A percentile compares a stretch with the other conserved stretches of the same genome.
Evolutionary conservation across 2,329 filamentous ascomycete genomes (phyloP).

Genomic region (Exophiala oligosperma): DNA sequence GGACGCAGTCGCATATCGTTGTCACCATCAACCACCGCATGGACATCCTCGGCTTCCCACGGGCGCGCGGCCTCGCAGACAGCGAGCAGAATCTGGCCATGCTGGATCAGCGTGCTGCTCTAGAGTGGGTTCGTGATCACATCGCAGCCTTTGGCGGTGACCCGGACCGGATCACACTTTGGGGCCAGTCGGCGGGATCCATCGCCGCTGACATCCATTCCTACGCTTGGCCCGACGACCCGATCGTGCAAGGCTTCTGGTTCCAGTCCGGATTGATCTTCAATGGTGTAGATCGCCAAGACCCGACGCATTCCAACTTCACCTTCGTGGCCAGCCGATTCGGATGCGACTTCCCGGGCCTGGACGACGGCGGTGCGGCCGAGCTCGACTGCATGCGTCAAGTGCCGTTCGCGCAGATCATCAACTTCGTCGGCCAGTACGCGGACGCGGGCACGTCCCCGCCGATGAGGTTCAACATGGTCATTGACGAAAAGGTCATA

Average conservation of each 20-base stretch:
- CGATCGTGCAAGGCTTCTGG: constrained; percentile 24
- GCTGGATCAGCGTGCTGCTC: constrained; percentile 49
- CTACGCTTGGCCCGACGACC: constrained; percentile 29
- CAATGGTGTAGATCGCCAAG: constrained; percentile 8
- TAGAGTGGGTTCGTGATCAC: constrained; percentile 55
- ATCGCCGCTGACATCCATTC: constrained; percentile 12
- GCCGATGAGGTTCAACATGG: constrained; percentile 24
- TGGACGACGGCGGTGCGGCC: constrained; percentile 20
- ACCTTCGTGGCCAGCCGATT: constrained; percentile 33
- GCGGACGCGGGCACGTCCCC: constrained; percentile 14
- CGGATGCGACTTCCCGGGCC: constrained; percentile 28
- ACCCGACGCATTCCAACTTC: constrained; percentile 31
- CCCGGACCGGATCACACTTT: constrained; percentile 45
- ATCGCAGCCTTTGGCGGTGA: constrained; percentile 55
- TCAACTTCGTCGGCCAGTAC: constrained; percentile 32
- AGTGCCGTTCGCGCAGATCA: constrained; percentile 30
- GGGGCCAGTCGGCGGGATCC: constrained; percentile 47
- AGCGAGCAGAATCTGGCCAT: constrained; percentile 49
- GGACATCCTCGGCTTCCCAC: constrained; percentile 40
- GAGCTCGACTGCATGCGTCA: constrained; percentile 35
- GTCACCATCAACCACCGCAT: constrained; percentile 44
- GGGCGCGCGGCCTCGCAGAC: constrained; percentile 33
- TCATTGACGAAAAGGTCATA: constrained; percentile 31
- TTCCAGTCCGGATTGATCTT: constrained; percentile 23
- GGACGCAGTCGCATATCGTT: constrained; percentile 41